Percentiles rank a stretch among this genome's conserved stretches.
Conservation (phyloP, 192 early-diverging fungal species). For the Umbelopsis ramanniana region DNA sequence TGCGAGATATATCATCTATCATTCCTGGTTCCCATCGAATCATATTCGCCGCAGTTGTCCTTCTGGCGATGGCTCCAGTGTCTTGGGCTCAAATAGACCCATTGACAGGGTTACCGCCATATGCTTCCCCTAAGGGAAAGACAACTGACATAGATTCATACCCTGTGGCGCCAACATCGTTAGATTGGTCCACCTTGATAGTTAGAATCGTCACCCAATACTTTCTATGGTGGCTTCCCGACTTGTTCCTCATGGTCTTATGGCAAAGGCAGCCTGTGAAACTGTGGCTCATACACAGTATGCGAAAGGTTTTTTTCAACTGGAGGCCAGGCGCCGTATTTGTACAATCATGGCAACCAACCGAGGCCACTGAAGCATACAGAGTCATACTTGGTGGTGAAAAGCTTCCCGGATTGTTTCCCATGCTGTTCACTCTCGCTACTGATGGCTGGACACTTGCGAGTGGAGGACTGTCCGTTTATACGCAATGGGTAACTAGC, state of each 20-base stretch:
- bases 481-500: neutral
- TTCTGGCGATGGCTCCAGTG: no score
- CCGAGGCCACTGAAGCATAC: neutral
- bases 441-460: neutral
- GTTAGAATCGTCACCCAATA: neutral
- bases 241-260: neutral
- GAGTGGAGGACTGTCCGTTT: neutral
- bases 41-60: no score
- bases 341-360: neutral
- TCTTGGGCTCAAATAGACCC: neutral
- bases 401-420: no score
- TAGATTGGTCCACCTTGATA: neutral
- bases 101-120: neutral
- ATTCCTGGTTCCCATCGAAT: no score
- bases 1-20: no score
- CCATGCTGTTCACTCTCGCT: neutral
- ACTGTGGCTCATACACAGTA: neutral
- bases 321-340: neutral
- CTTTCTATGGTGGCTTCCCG: slow-evolving; percentile 7
- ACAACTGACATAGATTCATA: neutral
- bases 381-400: neutral
- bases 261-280: neutral
- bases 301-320: neutral
- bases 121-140: neutral
- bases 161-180: neutral